Base-by-base conservation (phyloP, 345 rosid genomes). In the Moricandia moricandioides region DNA sequence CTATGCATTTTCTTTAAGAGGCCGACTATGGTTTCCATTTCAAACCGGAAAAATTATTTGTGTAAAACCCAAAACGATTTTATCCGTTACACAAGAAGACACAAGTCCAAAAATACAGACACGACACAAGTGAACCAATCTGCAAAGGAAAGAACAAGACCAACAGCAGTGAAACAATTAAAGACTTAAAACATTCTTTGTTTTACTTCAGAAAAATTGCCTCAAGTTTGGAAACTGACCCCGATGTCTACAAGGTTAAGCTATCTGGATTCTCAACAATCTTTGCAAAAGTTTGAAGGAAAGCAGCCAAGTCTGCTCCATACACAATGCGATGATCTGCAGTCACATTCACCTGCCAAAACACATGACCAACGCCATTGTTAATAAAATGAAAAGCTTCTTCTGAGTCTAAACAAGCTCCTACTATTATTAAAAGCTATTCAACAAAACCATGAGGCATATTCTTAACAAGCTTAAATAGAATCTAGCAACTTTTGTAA, bases 231-330 rank as follows among this genome's bases (percentile, higher is more conserved):
- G 79, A 69, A 69, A 35, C 60, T 62, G n/a, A 24, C 33, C 27
- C 34, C 49, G 68, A 8, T 3, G 83, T 80, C 87, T 86, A 91
- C 67, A 91, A 78, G 63, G 97, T 90, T 71, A 95, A 86, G 83
- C 87, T 83, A 52, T 89, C 97, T 17, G 97, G 96, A 81, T 88
- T 87, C 83, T 87, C 90, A 61, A 95, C 61, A 51, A 95, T 90
- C 91, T 89, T 90, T 65, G 97, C 84, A 72, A 92, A 92, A n/a
- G 97, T 90, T 78, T 86, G 88, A 61, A 95, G 92, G 85, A 90
- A 91, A 54, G 93, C 88, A 12, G 99, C 97, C 84, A 91, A 86
- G 85, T 95, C 93, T 66, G 99, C 99, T 59, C 99, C 97, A 37
- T 91, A 91, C 13, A 91, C 64, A 40, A 95, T 90, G 24, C 93